Percentiles rank a stretch among this genome's conserved stretches.
Evolutionary conservation across 1,139 yeast species (phyloP).

Genomic region (Sugiyamaella japonica): DNA sequence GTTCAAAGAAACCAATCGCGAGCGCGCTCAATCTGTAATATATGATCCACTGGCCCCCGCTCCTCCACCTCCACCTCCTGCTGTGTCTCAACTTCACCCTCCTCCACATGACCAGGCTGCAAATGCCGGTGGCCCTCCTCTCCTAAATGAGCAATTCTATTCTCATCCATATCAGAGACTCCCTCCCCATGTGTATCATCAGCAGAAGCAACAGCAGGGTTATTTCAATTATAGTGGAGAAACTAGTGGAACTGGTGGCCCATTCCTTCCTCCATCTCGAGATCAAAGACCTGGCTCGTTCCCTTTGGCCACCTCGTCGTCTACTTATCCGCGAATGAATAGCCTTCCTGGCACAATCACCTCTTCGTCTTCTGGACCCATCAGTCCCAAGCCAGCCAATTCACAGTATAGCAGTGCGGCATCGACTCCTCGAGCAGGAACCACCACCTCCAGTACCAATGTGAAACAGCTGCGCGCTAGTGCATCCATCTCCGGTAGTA

Average conservation of each 20-base stretch:
- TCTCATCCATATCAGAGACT: conserved; percentile 9
- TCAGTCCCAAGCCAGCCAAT: conserved; percentile 6
- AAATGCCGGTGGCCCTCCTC: neutral
- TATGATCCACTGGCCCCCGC: conserved; percentile 35
- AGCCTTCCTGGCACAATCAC: conserved; percentile 13
- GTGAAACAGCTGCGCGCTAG: neutral
- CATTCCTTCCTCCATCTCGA: conserved; percentile 28
- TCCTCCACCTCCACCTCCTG: conserved; percentile 24
- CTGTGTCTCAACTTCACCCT: conserved; percentile 21
- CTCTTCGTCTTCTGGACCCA: neutral
- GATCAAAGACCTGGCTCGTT: conserved; percentile 38
- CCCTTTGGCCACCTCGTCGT: conserved; percentile 28
- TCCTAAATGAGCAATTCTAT: neutral
- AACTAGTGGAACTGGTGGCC: conserved; percentile 4
- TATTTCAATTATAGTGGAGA: conserved; percentile 13
- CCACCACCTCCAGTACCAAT: neutral
- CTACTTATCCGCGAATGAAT: conserved; percentile 14
- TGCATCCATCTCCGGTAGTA: neutral
- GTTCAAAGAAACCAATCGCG: conserved; percentile 29
- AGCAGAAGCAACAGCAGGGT: conserved; percentile 11
- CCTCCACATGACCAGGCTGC: neutral
- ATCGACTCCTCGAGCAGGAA: conserved; percentile 9
- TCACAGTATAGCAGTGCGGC: conserved; percentile 15
- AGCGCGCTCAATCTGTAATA: conserved; percentile 33
- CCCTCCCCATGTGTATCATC: neutral